A percentile compares a stretch with the other conserved stretches of the same genome.
Conservation (phyloP, 106 monocot genomes). For the Amphibolis antarctica region DNA sequence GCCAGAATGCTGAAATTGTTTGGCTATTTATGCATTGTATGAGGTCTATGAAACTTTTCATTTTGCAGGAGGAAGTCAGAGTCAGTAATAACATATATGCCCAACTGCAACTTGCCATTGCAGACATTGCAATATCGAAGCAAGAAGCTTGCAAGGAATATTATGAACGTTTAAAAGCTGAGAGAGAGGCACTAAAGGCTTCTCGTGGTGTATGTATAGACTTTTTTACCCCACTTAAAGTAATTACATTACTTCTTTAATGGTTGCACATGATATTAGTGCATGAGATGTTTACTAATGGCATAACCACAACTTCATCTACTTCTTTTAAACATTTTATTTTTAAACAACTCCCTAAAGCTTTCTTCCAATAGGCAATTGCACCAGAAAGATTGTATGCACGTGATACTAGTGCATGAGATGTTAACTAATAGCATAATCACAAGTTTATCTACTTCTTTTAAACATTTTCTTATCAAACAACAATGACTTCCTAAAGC, state of each 20-base stretch:
- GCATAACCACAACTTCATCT: no score
- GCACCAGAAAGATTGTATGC: no score
- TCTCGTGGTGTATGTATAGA: conserved; percentile 3
- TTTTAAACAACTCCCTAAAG: no score
- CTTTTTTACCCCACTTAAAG: background rate
- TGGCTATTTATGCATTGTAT: background rate
- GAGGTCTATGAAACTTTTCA: background rate
- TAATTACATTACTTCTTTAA: background rate
- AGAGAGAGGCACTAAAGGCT: conserved; percentile 13
- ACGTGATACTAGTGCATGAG: no score
- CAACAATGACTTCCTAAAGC: no score
- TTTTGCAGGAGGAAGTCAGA: conserved; percentile 1
- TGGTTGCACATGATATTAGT: no score
- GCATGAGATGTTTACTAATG: no score
- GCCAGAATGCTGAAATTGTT: background rate
- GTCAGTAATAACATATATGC: background rate
- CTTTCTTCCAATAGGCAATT: no score
- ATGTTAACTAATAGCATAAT: no score
- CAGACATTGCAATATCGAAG: conserved; percentile 16
- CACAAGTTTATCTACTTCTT: no score
- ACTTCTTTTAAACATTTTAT: no score
- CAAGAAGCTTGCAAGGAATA: conserved; percentile 27
- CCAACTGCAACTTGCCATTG: conserved; percentile 13
- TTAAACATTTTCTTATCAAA: no score
- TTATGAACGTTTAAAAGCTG: conserved; percentile 14